Conservation (phyloP, 805 yeast species). For the Scheffersomyces ergatensis region DNA sequence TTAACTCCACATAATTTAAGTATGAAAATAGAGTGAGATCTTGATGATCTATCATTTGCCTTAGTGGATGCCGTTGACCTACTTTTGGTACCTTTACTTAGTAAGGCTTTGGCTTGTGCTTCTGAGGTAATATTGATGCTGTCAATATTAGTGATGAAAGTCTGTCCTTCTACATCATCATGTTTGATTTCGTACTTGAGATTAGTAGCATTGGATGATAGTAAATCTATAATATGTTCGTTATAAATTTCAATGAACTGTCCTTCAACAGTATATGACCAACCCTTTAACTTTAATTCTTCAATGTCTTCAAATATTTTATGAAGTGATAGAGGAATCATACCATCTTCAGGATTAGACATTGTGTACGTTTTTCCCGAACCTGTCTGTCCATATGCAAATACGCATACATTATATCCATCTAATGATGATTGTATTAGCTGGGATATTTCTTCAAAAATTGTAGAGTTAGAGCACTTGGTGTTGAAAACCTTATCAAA, state of each 20-base stretch:
- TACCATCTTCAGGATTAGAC: conserved; percentile 69
- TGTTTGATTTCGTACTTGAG: conserved; percentile 69
- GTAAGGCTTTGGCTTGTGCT: conserved; percentile 46
- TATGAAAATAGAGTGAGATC: conserved; percentile 85
- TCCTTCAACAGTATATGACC: conserved; percentile 63
- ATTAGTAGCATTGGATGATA: conserved; percentile 24
- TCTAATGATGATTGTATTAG: conserved; percentile 75
- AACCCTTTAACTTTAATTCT: conserved; percentile 50
- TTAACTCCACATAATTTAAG: conserved; percentile 59
- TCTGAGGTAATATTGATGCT: conserved; percentile 45
- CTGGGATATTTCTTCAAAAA: conserved; percentile 85
- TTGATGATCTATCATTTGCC: conserved; percentile 79
- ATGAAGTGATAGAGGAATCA: conserved; percentile 72
- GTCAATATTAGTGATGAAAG: conserved; percentile 61
- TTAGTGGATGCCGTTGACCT: conserved; percentile 81
- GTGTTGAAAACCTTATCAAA: conserved; percentile 79
- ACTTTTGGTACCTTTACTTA: conserved; percentile 55
- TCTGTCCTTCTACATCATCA: conserved; percentile 50
- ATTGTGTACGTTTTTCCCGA: conserved; percentile 93
- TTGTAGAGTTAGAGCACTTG: conserved; percentile 50
- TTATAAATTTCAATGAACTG: conserved; percentile 89
- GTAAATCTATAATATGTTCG: conserved; percentile 72
- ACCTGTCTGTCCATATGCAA: conserved; percentile 97
- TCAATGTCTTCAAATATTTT: conserved; percentile 64
- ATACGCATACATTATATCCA: conserved; percentile 89